Evolutionary conservation across 2,329 filamentous ascomycete species (phyloP), one percentile per base, ranked within the genome.

Genomic region (Cladobotryum protrusum): DNA sequence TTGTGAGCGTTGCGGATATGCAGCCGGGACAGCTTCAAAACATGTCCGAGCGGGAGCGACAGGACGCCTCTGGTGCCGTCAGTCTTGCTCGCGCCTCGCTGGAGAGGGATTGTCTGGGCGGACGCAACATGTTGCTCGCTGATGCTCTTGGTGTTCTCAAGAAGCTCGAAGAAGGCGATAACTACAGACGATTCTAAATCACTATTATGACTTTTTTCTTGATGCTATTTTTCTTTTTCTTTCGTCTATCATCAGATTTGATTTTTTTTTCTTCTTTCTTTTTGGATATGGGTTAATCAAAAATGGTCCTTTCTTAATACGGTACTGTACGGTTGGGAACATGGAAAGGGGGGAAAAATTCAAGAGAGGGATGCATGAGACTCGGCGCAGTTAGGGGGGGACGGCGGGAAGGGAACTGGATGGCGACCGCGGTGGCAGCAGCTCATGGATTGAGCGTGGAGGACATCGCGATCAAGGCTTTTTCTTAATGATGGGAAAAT

Each of bases 111-210:
- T 76, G 73, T 35, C 61, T 73, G 3, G 77, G 74, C 5, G 67
- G 69, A 17, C 68, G 70, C 45, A 79, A 70, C 56, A 71, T 74
- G 43, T 59, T 81, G 45, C 74, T 77, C 40, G 69, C 75, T 19
- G 79, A 83, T 57, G 76, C 78, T 6, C 67, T 78, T 3, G 65
- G 70, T 2, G 78, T 81, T 46, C 56, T 83, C 55, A 70, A 66
- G 56, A 76, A 72, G 57, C 60, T 83, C 47, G 74, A 78, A 56
- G 71, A 75, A 54, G 66, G 69, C 1, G 65, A 61, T 8, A 66
- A 66, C 47, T 63, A 66, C 59, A 71, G 66, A 52, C 70, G 72
- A 18, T 57, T 58, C 34, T 55, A 52, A 46, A 42, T 20, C 18
- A 15, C 11, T 9, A 29, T 29, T 29, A 29, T 17, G 12, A 29